Base-by-base conservation (phyloP, 805 yeast genomes). In the Schwanniomyces polymorphus region DNA sequence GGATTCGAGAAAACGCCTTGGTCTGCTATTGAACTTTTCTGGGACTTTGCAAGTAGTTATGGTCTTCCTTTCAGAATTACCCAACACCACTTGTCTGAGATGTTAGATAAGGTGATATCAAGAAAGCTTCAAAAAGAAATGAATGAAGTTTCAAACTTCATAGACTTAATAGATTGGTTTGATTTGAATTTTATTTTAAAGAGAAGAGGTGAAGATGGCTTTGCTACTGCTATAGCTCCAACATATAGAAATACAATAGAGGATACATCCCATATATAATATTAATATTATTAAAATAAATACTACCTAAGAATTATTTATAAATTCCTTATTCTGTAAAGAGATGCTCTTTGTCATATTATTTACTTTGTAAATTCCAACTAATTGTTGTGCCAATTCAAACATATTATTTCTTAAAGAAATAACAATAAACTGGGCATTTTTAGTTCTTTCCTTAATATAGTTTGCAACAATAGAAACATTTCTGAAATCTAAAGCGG, bases 401-500 rank as follows among this genome's bases (percentile, higher is more conserved):
- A 95, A 94, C 99, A 94, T 94, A 64, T 95, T 94, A 66, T 94
- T 92, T 67, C 99, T 80, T 58, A 94, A 76, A 0, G 98, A 92
- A 38, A 94, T 94, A 28, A 94, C 99, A 60, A 94, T 82, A 58
- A 94, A 94, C 64, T 94, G 99, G 0, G 97, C 99, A 66, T 92
- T 90, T 68, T 88, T 88, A 2, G 99, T 95, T 43, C 97, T 77
- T 59, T 91, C 97, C 61, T 91, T 91, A 64, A 94, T 94, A 63
- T 94, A 95, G 60, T 91, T 92, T 3, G 99, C 99, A 43, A 94
- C 97, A 68, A 94, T 94, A 10, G 97, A 90, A 28, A 94, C 99
- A 58, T 94, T 94, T 63, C 97, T 76, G 70, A 94, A 94, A 71
- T 94, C 99, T 54, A 94, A 78, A 1, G 99, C 99, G 0, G 99